Evolutionary conservation across 1,284 basidiomycete species (phyloP), one percentile per base, ranked within the genome.

Genomic region (Bjerkandera adusta): DNA sequence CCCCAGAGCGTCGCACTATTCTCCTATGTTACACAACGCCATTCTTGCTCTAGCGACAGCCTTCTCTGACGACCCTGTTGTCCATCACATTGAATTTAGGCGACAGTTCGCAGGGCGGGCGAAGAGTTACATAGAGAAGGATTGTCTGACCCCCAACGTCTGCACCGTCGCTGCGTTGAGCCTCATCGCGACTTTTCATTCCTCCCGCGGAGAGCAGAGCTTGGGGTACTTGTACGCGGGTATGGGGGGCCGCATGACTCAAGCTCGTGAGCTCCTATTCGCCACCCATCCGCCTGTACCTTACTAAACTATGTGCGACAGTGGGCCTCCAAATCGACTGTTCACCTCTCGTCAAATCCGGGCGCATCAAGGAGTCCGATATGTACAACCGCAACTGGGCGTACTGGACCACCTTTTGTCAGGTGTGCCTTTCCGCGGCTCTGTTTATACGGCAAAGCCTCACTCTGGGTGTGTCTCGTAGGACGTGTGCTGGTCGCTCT

Each of bases 11-110:
- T 70, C 80, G 0, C 77, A 82, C 54, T 88, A 87, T 64, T 83
- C 81, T 1, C 82, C 83, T 0, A 79, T 87, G 70, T 68, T 87
- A 3, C 85, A 89, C 64, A 86, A 86, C 55, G 71, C 79, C 3
- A 65, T 85, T 0, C 66, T 89, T 6, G 70, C 83, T 1, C 64
- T 88, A 21, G 81, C 76, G 1, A 67, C 76, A 0, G 74, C 76
- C 0, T 84, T 79, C 55, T 75, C 79, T 3, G 77, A 83, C 43
- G 73, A 83, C 35, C 75, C 76, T 1, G 55, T 62, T 16, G 67
- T 83, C 29, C 67, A 73, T 6, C 69, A 75, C 34, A 60, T 69
- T 13, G 67, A 68, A 27, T 68, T 73, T 0, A 68, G 83, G 3
- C 62, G 67, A 32, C 61, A 66, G 18, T 85, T 80, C 54, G 78